These are phyloP conservation scores for Pulveroboletus sp. DNA, from an alignment of 768 basidiomycete species.

Conservation along the genomic window DNA sequence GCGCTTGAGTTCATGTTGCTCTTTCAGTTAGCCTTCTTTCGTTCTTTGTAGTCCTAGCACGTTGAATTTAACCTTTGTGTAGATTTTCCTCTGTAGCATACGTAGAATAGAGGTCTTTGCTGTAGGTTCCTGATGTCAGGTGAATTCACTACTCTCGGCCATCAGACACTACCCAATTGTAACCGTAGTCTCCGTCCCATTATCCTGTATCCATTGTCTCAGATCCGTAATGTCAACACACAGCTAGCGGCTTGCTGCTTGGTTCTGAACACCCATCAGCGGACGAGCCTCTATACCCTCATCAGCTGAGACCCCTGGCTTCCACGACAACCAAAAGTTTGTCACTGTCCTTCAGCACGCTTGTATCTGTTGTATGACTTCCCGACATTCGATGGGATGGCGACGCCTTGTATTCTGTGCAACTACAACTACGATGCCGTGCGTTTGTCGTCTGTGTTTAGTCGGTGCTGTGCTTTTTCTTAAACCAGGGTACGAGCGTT, in stretches of 20 bases:
- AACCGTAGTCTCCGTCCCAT: too few relatives aligned
- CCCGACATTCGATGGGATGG: slow-evolving; percentile 1
- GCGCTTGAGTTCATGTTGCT: neutral
- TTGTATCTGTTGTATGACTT: neutral
- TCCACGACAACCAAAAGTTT: neutral
- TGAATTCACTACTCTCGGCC: neutral
- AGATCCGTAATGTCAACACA: neutral
- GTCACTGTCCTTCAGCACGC: neutral
- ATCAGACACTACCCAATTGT: neutral
- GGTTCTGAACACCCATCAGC: slow-evolving; percentile 10
- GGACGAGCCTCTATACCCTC: neutral
- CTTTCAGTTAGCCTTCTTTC: neutral
- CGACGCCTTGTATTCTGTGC: slow-evolving; percentile 20
- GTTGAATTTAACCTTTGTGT: neutral
- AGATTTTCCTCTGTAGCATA: slow-evolving; percentile 14
- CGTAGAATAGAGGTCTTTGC: neutral
- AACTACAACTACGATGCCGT: neutral
- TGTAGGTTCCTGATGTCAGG: too few relatives aligned
- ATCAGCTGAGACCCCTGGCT: neutral
- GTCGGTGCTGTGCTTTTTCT: too few relatives aligned
- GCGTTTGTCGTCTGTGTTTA: neutral
- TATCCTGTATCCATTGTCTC: too few relatives aligned
- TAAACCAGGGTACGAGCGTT: neutral
- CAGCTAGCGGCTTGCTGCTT: neutral
- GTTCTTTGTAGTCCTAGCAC: slow-evolving; percentile 21